Conservation (phyloP, 176 grass and related monocot species). For the Raddia distichophylla region DNA sequence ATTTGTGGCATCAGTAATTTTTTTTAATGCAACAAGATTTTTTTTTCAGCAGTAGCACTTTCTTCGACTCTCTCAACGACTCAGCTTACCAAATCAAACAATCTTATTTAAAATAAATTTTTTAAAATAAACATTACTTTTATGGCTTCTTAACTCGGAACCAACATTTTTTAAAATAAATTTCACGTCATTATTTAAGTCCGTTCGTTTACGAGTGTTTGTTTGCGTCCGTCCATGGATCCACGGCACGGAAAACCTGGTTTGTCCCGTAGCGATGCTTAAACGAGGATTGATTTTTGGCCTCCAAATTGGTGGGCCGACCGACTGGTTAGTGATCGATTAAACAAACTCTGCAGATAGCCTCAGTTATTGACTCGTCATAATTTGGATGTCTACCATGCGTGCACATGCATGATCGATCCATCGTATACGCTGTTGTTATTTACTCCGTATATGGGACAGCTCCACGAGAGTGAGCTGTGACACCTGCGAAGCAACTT, state of each 20-base stretch:
- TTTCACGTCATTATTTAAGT: neutral
- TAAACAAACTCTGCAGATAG: neutral
- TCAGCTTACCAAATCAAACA: no score
- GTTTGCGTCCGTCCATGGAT: slow-evolving; percentile 40
- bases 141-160: no score
- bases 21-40: no score
- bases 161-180: neutral
- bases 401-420: neutral
- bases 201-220: slow-evolving; percentile 4
- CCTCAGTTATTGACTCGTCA: slow-evolving; percentile 15
- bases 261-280: slow-evolving; percentile 32
- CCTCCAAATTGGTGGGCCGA: slow-evolving; percentile 29
- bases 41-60: no score
- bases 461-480: no score
- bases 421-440: no score
- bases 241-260: slow-evolving; percentile 50
- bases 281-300: neutral
- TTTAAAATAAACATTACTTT: no score
- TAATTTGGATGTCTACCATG: neutral
- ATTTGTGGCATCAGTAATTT: no score
- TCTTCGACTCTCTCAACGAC: no score
- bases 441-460: no score
- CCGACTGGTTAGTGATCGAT: slow-evolving; percentile 9
- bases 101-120: no score
- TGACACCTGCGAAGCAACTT: no score